These are phyloP conservation scores for Pluteus cervinus DNA, from an alignment of 768 basidiomycete species.

Conservation along the genomic window DNA sequence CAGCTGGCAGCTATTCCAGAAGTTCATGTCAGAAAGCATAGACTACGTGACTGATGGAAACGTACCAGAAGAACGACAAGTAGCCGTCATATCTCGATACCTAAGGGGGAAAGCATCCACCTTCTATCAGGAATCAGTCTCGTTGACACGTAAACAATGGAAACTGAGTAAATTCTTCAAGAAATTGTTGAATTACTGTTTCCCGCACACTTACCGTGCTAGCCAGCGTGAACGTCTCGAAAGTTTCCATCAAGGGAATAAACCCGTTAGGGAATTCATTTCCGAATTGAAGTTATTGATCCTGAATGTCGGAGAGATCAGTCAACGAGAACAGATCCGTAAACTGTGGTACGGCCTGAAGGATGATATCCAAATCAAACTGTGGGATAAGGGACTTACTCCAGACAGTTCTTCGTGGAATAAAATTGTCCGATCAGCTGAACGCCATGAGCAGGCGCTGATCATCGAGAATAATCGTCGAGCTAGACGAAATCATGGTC, in stretches of 20 bases:
- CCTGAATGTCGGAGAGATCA: no score
- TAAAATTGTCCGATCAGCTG: not conserved
- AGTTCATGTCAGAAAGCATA: slow-evolving; percentile 12
- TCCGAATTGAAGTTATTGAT: no score
- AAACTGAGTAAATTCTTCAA: slow-evolving; percentile 18
- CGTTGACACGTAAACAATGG: slow-evolving; percentile 12
- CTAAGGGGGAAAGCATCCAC: slow-evolving; percentile 22
- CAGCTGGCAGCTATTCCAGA: slow-evolving; percentile 5
- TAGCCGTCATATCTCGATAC: slow-evolving; percentile 16
- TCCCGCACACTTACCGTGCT: slow-evolving; percentile 21
- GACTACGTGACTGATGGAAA: slow-evolving; percentile 14
- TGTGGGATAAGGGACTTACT: not conserved
- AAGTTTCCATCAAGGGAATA: no score
- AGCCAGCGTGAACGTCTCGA: slow-evolving; percentile 19
- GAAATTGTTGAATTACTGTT: slow-evolving; percentile 25
- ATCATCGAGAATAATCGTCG: no score
- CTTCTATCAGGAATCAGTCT: slow-evolving; percentile 19
- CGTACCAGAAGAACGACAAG: slow-evolving; percentile 10
- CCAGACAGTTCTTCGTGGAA: not conserved
- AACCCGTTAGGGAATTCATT: no score
- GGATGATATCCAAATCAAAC: not conserved
- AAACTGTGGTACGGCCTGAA: not conserved
- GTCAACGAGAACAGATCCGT: no score
- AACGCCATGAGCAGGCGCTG: not conserved
- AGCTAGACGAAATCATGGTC: no score